A percentile compares a stretch with the other conserved stretches of the same genome.
Conservation (phyloP, 2,329 filamentous ascomycete species). For the Ophiostoma populinum region DNA sequence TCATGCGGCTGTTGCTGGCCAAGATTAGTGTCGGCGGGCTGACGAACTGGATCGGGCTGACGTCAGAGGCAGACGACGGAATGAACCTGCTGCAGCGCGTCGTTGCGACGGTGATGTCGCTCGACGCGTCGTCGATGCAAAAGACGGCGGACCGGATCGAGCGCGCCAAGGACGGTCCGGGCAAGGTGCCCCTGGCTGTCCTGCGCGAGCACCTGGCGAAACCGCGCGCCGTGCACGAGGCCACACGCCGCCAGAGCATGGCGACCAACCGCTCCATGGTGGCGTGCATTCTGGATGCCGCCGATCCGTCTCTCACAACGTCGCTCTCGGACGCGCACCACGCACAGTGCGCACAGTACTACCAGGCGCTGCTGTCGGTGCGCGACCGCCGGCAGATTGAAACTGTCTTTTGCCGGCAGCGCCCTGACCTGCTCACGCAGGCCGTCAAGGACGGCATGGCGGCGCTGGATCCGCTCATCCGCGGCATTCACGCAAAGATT, state of each 20-base stretch:
- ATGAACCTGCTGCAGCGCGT: conserved; percentile 69
- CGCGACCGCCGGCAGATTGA: conserved; percentile 58
- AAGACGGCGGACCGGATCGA: conserved; percentile 48
- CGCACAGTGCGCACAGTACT: conserved; percentile 47
- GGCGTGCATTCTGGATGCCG: conserved; percentile 41
- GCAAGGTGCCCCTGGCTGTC: conserved; percentile 41
- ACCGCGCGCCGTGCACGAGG: conserved; percentile 38
- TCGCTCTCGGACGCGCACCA: conserved; percentile 44
- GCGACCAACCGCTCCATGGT: conserved; percentile 41
- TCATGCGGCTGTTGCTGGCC: conserved; percentile 56
- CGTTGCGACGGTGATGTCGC: conserved; percentile 52
- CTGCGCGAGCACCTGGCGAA: conserved; percentile 41
- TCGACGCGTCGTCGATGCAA: conserved; percentile 55
- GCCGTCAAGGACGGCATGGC: conserved; percentile 45
- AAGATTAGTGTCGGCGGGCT: conserved; percentile 59
- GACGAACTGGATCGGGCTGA: conserved; percentile 66
- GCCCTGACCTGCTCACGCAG: conserved; percentile 56
- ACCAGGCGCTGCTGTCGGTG: conserved; percentile 51
- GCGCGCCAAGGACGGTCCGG: conserved; percentile 37
- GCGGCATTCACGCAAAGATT: conserved; percentile 51
- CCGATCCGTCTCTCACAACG: conserved; percentile 26
- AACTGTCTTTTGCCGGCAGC: conserved; percentile 45
- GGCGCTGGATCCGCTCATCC: conserved; percentile 60
- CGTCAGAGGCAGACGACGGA: conserved; percentile 52
- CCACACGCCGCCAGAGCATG: conserved; percentile 37